Base-by-base conservation (phyloP, 495 filamentous ascomycete species). In the Parmelia sp. region DNA sequence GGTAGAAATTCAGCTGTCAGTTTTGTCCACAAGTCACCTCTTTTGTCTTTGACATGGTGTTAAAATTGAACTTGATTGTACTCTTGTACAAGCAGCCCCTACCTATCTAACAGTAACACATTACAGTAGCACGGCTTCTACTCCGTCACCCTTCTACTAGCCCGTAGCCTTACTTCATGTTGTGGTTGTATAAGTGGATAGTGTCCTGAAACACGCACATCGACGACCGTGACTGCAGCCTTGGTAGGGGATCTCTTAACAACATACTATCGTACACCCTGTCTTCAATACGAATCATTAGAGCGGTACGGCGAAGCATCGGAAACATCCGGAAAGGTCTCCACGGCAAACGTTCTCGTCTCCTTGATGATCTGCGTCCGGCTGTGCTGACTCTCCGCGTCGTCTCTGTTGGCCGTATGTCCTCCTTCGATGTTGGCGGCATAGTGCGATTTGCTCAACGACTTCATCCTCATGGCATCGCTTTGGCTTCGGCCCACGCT, bases 331-430 rank as follows among this genome's bases (percentile, higher is more conserved):
- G 51, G 12, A 84, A 86, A 62, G 84, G 78, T 66, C 82, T 80
- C 90, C 88, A 92, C 11, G 68, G 71, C 23, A 76, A 74, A 23
- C 88, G 64, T 67, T 44, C 39, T 58, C 19, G 65, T 66, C 40
- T 66, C 37, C 27, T 58, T 66, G 29, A 66, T 66, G 39, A 66
- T 66, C 40, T 61, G 56, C 15, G 60, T n/a, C 21, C 37, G 37
- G 60, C 65, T 66, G 25, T 58, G 35, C 47, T 66, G 65, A 57
- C 65, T 66, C 27, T 62, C 65, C 36, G 27, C 23, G 39, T 58
- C 36, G 39, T 62, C 60, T 53, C 45, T 27, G 5, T 23, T 60
- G 21, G 55, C 61, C 31, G 27, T 23, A 57, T 51, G 44, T 55
- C 49, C 65, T 37, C 57, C 57, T 19, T 45, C 25, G 35, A 37